Evolutionary conservation across 176 grass and related monocot genomes (phyloP), one percentile per base, ranked within the genome.

Genomic region (Aegilops speltoides): DNA sequence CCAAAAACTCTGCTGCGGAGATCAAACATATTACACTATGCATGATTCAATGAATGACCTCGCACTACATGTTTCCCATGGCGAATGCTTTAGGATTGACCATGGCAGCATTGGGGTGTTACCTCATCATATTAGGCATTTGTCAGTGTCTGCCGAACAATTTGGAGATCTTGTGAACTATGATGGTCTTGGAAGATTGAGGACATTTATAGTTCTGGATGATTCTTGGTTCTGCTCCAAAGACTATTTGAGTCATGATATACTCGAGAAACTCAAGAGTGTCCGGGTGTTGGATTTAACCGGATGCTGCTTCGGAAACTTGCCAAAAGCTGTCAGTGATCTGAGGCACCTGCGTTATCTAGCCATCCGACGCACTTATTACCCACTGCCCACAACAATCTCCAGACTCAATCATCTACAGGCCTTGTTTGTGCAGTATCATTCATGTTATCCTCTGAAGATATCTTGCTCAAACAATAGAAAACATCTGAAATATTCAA

Each of bases 31-130:
- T 33, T 91, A 83, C 56, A 52, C 60, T 29, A 84, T 84, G 79
- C 89, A 91, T 84, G 80, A 87, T 29, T 14, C 60, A 64, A 38
- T 91, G 80, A 77, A 67, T 84, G 80, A 91, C 9, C 70, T 91
- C 31, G 84, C 79, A 40, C 52, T 78, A 73, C 67, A 76, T 79
- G 73, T 90, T 31, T 83, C 89, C 9, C 15, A 68, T 10, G 75
- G 68, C 1, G 89, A 91, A 17, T 86, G 66, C 37, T 48, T 48
- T 25, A 83, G 84, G 63, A 10, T 87, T 6, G 84, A 80, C 28
- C 16, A 38, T 37, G 80, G 68, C 7, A 61, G 26, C 2, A 7
- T 43, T 41, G 17, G 34, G 25, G 15, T 15, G 63, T 43, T 87
- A n/a, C 89, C 85, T 14, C 13, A 29, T 12, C 40, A 29, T 20